These are phyloP conservation scores for Malbranchea cinnamomea DNA, from an alignment of 2,329 filamentous ascomycete genomes.

Conservation along the genomic window DNA sequence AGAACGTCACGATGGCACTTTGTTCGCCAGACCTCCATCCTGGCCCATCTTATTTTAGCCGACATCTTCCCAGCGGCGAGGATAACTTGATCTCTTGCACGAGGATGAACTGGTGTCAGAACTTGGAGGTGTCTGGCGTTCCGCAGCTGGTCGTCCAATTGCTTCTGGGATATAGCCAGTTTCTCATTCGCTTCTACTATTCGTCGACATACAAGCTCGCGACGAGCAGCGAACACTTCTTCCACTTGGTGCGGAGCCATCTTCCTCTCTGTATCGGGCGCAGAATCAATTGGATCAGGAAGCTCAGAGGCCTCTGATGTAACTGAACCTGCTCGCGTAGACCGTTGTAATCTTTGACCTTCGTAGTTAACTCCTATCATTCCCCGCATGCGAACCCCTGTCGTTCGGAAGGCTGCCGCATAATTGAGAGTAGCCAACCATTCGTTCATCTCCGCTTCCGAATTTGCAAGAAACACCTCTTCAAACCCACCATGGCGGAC, in stretches of 20 bases:
- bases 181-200: constrained; percentile 73
- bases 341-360: constrained; percentile 48
- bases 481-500: constrained; percentile 76
- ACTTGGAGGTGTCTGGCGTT: constrained; percentile 85
- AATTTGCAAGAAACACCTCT: constrained; percentile 81
- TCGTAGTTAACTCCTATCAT: constrained; percentile 76
- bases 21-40: constrained; percentile 83
- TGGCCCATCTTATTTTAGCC: constrained; percentile 83
- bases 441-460: constrained; percentile 83
- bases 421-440: constrained; percentile 96
- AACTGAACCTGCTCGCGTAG: constrained; percentile 51
- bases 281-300: constrained; percentile 51
- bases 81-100: constrained; percentile 75
- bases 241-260: constrained; percentile 72
- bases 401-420: constrained; percentile 81
- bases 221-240: constrained; percentile 69
- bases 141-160: constrained; percentile 67
- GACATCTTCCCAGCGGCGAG: constrained; percentile 69
- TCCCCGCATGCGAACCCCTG: constrained; percentile 78
- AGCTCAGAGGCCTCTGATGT: constrained; percentile 35
- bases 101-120: constrained; percentile 77
- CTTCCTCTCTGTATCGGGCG: constrained; percentile 58
- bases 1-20: constrained; percentile 86
- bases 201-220: constrained; percentile 68
- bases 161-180: constrained; percentile 55